Evolutionary conservation across 2,329 filamentous ascomycete species (phyloP), one percentile per base, ranked within the genome.

Genomic region (Exophiala spinifera): DNA sequence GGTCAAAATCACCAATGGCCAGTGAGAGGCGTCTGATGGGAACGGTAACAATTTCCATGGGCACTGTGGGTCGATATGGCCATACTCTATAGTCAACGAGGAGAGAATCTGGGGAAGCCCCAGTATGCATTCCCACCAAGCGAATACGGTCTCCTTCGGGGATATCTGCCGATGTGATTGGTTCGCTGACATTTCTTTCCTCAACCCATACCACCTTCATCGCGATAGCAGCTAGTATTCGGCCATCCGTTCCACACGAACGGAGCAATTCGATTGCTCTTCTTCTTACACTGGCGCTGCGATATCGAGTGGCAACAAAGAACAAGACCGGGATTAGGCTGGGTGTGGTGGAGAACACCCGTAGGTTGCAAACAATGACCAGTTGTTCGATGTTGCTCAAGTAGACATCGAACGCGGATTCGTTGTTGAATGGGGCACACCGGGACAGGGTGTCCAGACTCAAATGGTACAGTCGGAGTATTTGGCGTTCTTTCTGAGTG

Each of bases 241-340:
- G 51, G 6, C 58, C 58, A 36, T 57, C 53, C 15, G 42, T 14
- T 14, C 55, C 58, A 28, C 55, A 58, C 21, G 46, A 28, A 19
- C 46, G 28, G 19, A 61, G 49, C 34, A 45, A 14, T 17, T 44
- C 46, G 4, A 56, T 39, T 11, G 58, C 58, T 19, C 51, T 20
- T 28, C 58, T 51, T 17, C 58, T 49, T 17, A 46, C 20, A 25
- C 49, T 54, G 11, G 49, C 44, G 28, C 40, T 46, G 37, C 58
- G 51, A 43, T 56, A 61, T 10, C 44, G 33, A 10, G 58, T 58
- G n/a, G 49, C 58, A 6, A 61, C 49, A n/a, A 58, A 51, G 34
- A 55, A 61, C 19, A 61, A 37, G n/a, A 52, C 44, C 3, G 55
- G 58, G 13, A 57, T 45, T 7, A 56, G 23, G 5, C 50, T 17